Conservation (phyloP, 2,329 filamentous ascomycete species). For the Ophiostoma ulmi region DNA sequence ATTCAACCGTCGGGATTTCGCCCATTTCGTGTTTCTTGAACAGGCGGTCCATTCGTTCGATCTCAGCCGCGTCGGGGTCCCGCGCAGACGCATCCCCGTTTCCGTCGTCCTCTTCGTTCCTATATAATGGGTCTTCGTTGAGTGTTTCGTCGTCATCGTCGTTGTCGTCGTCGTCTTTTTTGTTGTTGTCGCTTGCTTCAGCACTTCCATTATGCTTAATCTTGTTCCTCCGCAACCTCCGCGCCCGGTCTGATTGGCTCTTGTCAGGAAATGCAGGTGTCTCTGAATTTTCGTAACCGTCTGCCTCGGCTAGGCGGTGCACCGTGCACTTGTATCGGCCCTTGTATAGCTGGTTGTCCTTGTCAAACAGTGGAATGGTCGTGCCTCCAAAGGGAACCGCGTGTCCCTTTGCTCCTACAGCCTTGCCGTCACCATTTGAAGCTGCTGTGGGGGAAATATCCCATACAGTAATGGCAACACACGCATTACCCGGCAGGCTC, state of each 20-base stretch:
- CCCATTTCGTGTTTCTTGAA: conserved; percentile 99
- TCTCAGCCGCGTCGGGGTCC: conserved; percentile 73
- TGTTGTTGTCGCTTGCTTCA: conserved; percentile 33
- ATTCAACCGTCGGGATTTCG: conserved; percentile 86
- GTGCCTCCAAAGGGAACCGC: conserved; percentile 91
- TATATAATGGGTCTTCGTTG: conserved; percentile 23
- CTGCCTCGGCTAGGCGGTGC: conserved; percentile 74
- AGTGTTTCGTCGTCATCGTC: conserved; percentile 36
- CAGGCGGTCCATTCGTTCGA: conserved; percentile 80
- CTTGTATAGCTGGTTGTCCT: conserved; percentile 84
- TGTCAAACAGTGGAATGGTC: conserved; percentile 85
- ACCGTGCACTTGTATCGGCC: conserved; percentile 87
- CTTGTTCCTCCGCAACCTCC: conserved; percentile 37
- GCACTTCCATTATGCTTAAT: conserved; percentile 41
- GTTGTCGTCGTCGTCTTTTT: not conserved
- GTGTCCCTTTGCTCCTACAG: conserved; percentile 59
- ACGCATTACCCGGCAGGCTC: conserved; percentile 72
- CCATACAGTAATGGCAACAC: conserved; percentile 91
- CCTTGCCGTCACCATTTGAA: conserved; percentile 47
- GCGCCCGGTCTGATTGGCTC: conserved; percentile 42
- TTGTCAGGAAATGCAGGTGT: conserved; percentile 67
- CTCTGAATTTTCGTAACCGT: conserved; percentile 72
- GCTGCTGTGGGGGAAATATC: conserved; percentile 68
- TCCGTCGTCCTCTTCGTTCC: conserved; percentile 41
- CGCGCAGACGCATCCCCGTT: conserved; percentile 41